These are phyloP conservation scores for Mycena rosella DNA, from an alignment of 768 basidiomycete species.

Conservation along the genomic window DNA sequence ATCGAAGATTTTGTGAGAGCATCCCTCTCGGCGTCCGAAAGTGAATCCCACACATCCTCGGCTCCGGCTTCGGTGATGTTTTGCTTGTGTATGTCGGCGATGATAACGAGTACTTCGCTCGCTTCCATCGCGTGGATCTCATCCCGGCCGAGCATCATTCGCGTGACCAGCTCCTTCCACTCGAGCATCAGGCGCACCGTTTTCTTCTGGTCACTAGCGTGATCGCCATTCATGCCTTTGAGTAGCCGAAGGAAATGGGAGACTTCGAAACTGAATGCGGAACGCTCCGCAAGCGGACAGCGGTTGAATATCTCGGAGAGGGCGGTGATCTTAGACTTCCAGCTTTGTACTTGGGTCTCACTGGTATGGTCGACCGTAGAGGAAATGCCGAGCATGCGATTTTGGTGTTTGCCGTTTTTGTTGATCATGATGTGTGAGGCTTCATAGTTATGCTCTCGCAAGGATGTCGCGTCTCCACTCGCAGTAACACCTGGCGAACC, in stretches of 20 bases:
- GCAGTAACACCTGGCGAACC: slow-evolving; percentile 1
- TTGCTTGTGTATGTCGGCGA: not conserved
- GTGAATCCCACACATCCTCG: slow-evolving; percentile 3
- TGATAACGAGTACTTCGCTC: not conserved
- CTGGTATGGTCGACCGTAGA: slow-evolving; percentile 37
- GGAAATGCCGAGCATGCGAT: slow-evolving; percentile 14
- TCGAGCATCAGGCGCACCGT: not conserved
- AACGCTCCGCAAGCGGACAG: not conserved
- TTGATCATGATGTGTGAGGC: not conserved
- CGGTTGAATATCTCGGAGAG: not conserved
- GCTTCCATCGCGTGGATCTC: not conserved
- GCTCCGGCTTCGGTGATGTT: slow-evolving; percentile 22
- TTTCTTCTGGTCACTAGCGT: too few species aligned
- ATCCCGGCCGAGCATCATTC: slow-evolving; percentile 7
- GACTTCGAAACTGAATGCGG: slow-evolving; percentile 7
- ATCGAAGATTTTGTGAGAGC: slow-evolving; percentile 8
- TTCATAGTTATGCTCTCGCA: slow-evolving; percentile 14
- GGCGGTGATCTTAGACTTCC: slow-evolving; percentile 1
- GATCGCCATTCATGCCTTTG: slow-evolving; percentile 12
- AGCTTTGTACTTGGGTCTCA: slow-evolving; percentile 33
- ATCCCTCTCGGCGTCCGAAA: slow-evolving; percentile 26
- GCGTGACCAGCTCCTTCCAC: not conserved
- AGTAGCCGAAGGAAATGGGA: slow-evolving; percentile 17
- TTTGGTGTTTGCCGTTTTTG: slow-evolving; percentile 3
- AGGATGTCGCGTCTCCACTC: not conserved